Conservation (phyloP, 2,329 filamentous ascomycete genomes). For the Exophiala aquamarina region DNA sequence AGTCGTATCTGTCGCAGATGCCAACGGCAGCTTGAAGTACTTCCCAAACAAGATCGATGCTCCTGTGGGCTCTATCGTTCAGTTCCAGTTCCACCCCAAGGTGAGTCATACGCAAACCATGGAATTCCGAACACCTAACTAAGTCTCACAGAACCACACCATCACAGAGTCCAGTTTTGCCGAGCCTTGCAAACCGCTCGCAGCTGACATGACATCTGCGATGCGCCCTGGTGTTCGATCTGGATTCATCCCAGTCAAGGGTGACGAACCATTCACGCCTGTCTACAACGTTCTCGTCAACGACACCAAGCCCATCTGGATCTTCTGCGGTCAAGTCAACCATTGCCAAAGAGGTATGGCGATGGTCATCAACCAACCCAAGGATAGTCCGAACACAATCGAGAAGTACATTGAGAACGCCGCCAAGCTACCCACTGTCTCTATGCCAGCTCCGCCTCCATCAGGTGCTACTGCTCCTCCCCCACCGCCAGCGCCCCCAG, state of each 20-base stretch:
- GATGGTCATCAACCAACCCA: slow-evolving; percentile 65
- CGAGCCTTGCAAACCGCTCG: slow-evolving; percentile 65
- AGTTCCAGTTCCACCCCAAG: slow-evolving; percentile 53
- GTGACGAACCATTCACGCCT: slow-evolving; percentile 54
- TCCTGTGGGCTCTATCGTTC: slow-evolving; percentile 54
- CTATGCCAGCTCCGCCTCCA: slow-evolving; percentile 2
- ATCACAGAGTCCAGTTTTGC: slow-evolving; percentile 76
- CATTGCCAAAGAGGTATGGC: slow-evolving; percentile 77
- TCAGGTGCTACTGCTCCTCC: slow-evolving; percentile 1
- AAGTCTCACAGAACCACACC: slow-evolving; percentile 65
- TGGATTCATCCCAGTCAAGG: slow-evolving; percentile 52
- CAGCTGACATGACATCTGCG: slow-evolving; percentile 43
- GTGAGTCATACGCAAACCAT: slow-evolving; percentile 29
- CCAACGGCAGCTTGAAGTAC: slow-evolving; percentile 58
- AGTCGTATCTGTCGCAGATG: slow-evolving; percentile 64
- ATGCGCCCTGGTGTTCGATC: slow-evolving; percentile 56
- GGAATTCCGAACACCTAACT: not conserved
- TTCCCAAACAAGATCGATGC: slow-evolving; percentile 66
- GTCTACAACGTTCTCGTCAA: slow-evolving; percentile 72
- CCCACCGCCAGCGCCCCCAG: slow-evolving; percentile 1
- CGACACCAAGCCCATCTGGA: slow-evolving; percentile 70
- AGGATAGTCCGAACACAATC: slow-evolving; percentile 23
- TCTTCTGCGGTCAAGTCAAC: slow-evolving; percentile 72
- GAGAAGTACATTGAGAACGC: slow-evolving; percentile 27
- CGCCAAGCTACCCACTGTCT: slow-evolving; percentile 15